Conservation (phyloP, 176 grass and related monocot species). For the barley (Hordeum vulgare) region MorexV3_pseudomolecules_assembly NC_058520.1:458289090-458289589, state of each 20-base stretch:
- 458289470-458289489: neutral
- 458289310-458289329: neutral
- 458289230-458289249: neutral
- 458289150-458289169: constrained; percentile 70
- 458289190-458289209: neutral
- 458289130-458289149: constrained; percentile 65
- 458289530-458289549: neutral
- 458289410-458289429: neutral
- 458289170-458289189: constrained; percentile 63
- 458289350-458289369: neutral
- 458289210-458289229: neutral
- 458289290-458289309: neutral
- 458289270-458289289: neutral
- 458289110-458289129: constrained; percentile 75
- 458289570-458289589: neutral
- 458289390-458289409: neutral
- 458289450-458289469: neutral
- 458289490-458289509: neutral
- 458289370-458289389: neutral
- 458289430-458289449: neutral
- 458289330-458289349: neutral
- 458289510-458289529: neutral
- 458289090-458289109: constrained; percentile 66
- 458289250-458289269: neutral
- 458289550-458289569: neutral